Base-by-base conservation (phyloP, 1,284 basidiomycete species). In the Puccinia horiana region DNA sequence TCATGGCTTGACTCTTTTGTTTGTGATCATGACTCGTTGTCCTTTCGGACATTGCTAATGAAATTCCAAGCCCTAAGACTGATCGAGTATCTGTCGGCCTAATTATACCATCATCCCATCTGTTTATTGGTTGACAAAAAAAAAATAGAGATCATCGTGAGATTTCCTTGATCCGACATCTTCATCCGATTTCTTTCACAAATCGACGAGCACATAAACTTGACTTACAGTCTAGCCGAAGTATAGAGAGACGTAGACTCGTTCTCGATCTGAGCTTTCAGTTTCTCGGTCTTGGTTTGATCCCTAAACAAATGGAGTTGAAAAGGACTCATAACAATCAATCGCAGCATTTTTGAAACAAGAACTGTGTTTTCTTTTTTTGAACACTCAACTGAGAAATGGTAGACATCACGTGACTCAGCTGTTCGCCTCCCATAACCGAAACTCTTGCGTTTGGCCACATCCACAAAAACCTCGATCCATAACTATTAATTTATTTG, bases 371-470 rank as follows among this genome's bases (percentile, higher is more conserved):
- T 40, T 29, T 81, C 16, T 14, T 76, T 37, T 35, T 42, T 69
- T 83, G 80, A 35, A 44, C 35, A 32, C 86, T 90, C 37, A 86
- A 93, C 93, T 91, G 92, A 42, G 93, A 94, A 20, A 98, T 94
- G 0, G 91, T 91, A 40, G 92, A 89, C 95, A 98, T 98, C 76
- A 98, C 95, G 86, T 93, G 92, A 14, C 93, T 93, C 32, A 98
- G 90, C 86, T 97, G 95, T 63, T 92, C 93, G 1, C 93, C 93
- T 63, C 96, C 95, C 96, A 98, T 98, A 65, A 98, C 95, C n/a
- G 92, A 93, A 2, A 97, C 92, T 87, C 93, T 95, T 42, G 95
- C 94, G 85, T 96, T 96, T 83, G 95, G 95, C 95, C 96, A 98
- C 94, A 95, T 96, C 93, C 94, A 98, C 78, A 98, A 88, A 90